These are phyloP conservation scores for Senecio squalidus DNA, from an alignment of 140 eudicot genomes.

Conservation along the genomic window DNA sequence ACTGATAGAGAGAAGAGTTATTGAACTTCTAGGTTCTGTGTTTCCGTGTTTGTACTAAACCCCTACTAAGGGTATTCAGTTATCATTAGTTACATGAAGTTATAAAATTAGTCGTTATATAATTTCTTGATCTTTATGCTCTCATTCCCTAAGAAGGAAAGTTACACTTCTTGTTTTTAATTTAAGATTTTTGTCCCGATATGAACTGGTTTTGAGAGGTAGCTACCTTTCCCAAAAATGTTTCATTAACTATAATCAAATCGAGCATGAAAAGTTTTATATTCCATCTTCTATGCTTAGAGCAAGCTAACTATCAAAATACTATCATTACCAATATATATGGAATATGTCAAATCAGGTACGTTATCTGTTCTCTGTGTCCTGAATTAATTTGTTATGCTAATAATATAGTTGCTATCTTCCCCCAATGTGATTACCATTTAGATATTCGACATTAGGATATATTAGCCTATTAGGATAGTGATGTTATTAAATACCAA, in stretches of 20 bases:
- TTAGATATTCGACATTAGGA: not conserved
- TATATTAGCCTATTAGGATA: too few species aligned
- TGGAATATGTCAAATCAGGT: not conserved
- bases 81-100: slow-evolving; percentile 1
- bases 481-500: too few species aligned
- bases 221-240: too few species aligned
- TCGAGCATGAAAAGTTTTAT: not conserved
- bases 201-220: too few species aligned
- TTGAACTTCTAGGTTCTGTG: too few species aligned
- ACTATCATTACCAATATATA: not conserved
- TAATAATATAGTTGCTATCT: not conserved
- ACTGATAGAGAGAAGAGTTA: too few species aligned
- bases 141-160: not conserved
- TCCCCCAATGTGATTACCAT: not conserved
- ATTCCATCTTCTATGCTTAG: not conserved
- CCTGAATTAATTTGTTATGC: too few species aligned
- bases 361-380: not conserved
- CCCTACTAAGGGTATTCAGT: not conserved
- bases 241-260: too few species aligned
- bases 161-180: not conserved
- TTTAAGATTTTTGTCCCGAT: too few species aligned
- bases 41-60: too few species aligned
- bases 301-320: not conserved
- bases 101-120: not conserved
- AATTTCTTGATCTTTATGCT: not conserved